Conservation (phyloP, 305 asterid genomes). For the Fraxinus floribunda region DNA sequence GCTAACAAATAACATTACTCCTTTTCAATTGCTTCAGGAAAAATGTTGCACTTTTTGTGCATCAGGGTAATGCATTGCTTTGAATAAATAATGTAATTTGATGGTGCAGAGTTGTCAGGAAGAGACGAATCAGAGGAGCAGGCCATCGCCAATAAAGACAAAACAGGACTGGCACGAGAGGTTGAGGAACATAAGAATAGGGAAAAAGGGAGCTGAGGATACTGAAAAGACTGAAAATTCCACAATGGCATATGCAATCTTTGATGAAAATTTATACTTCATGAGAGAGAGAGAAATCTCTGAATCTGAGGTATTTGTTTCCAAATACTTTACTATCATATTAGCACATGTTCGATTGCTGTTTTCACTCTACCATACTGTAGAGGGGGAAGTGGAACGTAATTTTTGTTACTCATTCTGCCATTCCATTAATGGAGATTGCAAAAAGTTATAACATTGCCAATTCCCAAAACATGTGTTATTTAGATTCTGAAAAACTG, state of each 20-base stretch:
- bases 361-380: conserved; percentile 15
- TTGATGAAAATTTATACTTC: conserved; percentile 77
- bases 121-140: conserved; percentile 44
- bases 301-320: conserved; percentile 49
- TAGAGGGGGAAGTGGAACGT: not conserved
- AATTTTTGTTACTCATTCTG: conserved; percentile 9
- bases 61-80: not conserved
- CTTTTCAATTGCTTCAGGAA: conserved; percentile 8
- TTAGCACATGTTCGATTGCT: conserved; percentile 6
- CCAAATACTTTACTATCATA: conserved; percentile 15
- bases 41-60: not conserved
- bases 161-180: conserved; percentile 92
- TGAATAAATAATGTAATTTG: conserved; percentile 4
- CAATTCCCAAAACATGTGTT: not conserved
- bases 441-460: not conserved
- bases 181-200: conserved; percentile 65
- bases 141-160: conserved; percentile 69
- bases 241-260: conserved; percentile 79
- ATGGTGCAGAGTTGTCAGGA: conserved; percentile 45
- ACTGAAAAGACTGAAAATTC: conserved; percentile 56
- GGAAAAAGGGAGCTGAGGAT: conserved; percentile 69
- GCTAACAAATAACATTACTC: not conserved
- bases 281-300: conserved; percentile 61
- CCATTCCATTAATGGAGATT: not conserved
- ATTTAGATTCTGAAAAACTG: not conserved